Conservation (phyloP, 345 rosid species). For the Geranium rotundifolium region DNA sequence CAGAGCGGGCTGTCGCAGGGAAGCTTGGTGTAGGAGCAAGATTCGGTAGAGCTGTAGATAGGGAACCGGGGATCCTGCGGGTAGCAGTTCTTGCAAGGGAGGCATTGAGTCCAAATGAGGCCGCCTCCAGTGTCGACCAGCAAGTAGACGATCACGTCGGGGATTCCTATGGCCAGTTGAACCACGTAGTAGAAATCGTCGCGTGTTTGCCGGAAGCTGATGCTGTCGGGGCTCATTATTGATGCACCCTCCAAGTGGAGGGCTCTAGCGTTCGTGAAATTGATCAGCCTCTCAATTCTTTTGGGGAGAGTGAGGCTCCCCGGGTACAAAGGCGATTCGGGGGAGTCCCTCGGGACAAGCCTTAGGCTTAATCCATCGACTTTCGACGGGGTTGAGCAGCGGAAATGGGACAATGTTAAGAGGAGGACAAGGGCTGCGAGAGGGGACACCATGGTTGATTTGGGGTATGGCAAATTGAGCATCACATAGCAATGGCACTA, state of each 20-base stretch:
- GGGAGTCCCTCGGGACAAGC: neutral
- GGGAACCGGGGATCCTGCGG: neutral
- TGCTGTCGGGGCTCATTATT: neutral
- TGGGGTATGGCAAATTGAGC: neutral
- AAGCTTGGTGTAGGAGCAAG: neutral
- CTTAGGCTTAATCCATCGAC: neutral
- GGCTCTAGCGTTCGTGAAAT: neutral
- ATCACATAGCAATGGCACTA: neutral
- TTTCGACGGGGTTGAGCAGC: neutral
- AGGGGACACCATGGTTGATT: neutral
- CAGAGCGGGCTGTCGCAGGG: neutral
- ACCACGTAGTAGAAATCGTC: neutral
- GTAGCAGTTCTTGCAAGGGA: conserved; percentile 5
- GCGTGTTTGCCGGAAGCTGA: neutral
- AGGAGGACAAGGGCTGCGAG: neutral
- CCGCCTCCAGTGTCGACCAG: neutral
- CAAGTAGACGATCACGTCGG: neutral
- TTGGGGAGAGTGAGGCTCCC: neutral
- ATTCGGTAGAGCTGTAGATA: neutral
- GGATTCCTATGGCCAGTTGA: neutral
- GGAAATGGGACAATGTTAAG: neutral
- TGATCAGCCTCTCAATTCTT: neutral
- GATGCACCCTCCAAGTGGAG: neutral
- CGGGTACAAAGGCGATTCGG: neutral
- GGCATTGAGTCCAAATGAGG: conserved; percentile 3